These are phyloP conservation scores for Jaapia argillacea DNA, from an alignment of 768 basidiomycete genomes.

Conservation along the genomic window DNA sequence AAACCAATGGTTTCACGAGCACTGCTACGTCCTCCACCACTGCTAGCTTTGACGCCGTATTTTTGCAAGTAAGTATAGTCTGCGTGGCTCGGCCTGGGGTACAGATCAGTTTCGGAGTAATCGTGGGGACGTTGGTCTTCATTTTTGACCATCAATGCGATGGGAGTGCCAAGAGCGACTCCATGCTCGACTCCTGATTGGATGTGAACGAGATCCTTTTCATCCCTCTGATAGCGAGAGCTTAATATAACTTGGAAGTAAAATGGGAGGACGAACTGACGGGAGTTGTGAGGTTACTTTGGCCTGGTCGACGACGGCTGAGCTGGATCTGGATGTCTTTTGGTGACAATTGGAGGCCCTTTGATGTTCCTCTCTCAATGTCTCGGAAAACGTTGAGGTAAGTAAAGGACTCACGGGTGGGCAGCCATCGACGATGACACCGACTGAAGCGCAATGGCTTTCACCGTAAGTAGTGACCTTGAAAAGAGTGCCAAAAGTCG, in stretches of 20 bases:
- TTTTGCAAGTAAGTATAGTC: slow-evolving; percentile 98
- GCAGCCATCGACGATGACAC: slow-evolving; percentile 95
- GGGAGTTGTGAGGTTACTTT: slow-evolving; percentile 94
- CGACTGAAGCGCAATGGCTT: slow-evolving; percentile 94
- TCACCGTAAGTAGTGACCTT: slow-evolving; percentile 97
- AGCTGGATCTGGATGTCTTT: slow-evolving; percentile 88
- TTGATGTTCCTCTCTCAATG: neutral
- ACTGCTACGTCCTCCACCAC: slow-evolving; percentile 89
- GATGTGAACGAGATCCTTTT: slow-evolving; percentile 88
- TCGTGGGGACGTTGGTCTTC: slow-evolving; percentile 98
- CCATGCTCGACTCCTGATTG: slow-evolving; percentile 94
- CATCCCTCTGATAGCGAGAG: slow-evolving; percentile 59
- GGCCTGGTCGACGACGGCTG: slow-evolving; percentile 86
- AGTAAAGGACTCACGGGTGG: slow-evolving; percentile 76
- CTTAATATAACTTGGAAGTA: neutral
- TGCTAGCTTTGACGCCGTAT: slow-evolving; percentile 95
- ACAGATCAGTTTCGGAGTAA: slow-evolving; percentile 96
- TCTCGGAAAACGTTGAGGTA: neutral
- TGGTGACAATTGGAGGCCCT: slow-evolving; percentile 78
- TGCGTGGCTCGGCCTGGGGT: slow-evolving; percentile 94
- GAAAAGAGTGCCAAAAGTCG: slow-evolving; percentile 85
- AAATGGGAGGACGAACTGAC: slow-evolving; percentile 50
- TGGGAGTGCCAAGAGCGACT: slow-evolving; percentile 94
- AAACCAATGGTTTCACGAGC: slow-evolving; percentile 94
- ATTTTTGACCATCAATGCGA: slow-evolving; percentile 92